Evolutionary conservation across 108 stramenopile species (phyloP).

Genomic region (Cyclotella cryptica): DNA sequence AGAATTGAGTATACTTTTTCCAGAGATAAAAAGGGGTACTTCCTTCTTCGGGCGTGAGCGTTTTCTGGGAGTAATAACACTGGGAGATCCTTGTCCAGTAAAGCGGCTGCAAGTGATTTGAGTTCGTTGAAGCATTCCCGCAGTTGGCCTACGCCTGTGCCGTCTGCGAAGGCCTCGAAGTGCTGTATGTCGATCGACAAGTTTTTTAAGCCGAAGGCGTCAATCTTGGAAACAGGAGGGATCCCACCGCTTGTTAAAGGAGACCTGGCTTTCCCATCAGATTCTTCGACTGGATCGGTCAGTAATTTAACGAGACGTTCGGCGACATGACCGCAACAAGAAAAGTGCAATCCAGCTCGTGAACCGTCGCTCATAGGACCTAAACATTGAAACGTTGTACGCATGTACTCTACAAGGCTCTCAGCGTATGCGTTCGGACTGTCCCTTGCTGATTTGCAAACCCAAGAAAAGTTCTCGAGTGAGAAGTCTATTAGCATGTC

Average conservation of each 20-base stretch:
- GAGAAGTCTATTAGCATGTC: constrained; percentile 87
- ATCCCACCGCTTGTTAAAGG: constrained; percentile 40
- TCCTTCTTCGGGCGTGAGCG: constrained; percentile 65
- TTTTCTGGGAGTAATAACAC: constrained; percentile 77
- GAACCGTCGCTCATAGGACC: constrained; percentile 94
- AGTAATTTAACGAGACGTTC: constrained; percentile 84
- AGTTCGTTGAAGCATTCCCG: constrained; percentile 88
- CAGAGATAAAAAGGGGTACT: constrained; percentile 85
- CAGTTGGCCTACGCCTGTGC: constrained; percentile 87
- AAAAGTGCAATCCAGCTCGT: constrained; percentile 86
- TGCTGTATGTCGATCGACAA: constrained; percentile 80
- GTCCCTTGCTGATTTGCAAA: constrained; percentile 74
- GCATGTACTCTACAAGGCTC: constrained; percentile 85
- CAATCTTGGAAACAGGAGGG: constrained; percentile 82
- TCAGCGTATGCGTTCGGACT: constrained; percentile 88
- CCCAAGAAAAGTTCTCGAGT: constrained; percentile 88
- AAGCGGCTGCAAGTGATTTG: constrained; percentile 73
- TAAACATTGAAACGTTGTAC: constrained; percentile 76
- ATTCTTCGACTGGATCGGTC: constrained; percentile 65
- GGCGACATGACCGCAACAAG: constrained; percentile 90
- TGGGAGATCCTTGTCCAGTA: constrained; percentile 86
- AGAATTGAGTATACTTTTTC: constrained; percentile 76
- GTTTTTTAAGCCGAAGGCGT: constrained; percentile 89
- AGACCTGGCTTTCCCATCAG: constrained; percentile 30
- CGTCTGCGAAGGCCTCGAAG: constrained; percentile 79